Base-by-base conservation (phyloP, 768 basidiomycete genomes). In the Hysterangium stoloniferum region DNA sequence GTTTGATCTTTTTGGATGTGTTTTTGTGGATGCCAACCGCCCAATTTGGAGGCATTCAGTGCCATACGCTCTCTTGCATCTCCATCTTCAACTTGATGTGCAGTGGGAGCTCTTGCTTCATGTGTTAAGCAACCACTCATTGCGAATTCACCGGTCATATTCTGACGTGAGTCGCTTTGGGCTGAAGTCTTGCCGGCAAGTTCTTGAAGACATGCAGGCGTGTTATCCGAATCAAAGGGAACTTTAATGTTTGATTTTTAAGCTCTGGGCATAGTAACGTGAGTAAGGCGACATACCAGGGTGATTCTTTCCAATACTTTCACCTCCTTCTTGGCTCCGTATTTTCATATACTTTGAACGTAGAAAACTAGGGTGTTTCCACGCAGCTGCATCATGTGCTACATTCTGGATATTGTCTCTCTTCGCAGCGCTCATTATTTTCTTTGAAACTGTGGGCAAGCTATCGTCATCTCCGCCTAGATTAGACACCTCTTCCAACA, bases 321-420 rank as follows among this genome's bases (percentile, higher is more conserved):
- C 28, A n/a, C 11, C 5, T 33, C n/a, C 27, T 27, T 25, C 11
- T 28, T 44, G 22, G 15, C 28, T 44, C 29, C 29, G 3, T 45
- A 6, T 12, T 31, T 27, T 27, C 22, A 24, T 45, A 5, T 24
- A 15, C 29, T 27, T 45, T 45, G 28, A 31, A 45, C 29, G 28
- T n/a, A 22, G 28, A 32, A 67, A 67, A 41, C 64, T 67, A 9
- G 66, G 66, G 19, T 57, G 48, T 43, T 61, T 62, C 66, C 66
- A 67, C 43, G 64, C 54, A 19, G 53, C 56, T 4, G 61, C 27
- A 42, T 68, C 59, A 32, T 67, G 67, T 34, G 32, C 41, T 22
- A 55, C 48, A 28, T 35, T 27, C 9, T 38, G 17, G 13, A 45
- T 20, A 27, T 31, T 31, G n/a, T n/a, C n/a, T n/a, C n/a, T n/a